phyloP scores from a whole-genome alignment of 2,329 filamentous ascomycete genomes.

The Reticulascus tulasneorum region DNA sequence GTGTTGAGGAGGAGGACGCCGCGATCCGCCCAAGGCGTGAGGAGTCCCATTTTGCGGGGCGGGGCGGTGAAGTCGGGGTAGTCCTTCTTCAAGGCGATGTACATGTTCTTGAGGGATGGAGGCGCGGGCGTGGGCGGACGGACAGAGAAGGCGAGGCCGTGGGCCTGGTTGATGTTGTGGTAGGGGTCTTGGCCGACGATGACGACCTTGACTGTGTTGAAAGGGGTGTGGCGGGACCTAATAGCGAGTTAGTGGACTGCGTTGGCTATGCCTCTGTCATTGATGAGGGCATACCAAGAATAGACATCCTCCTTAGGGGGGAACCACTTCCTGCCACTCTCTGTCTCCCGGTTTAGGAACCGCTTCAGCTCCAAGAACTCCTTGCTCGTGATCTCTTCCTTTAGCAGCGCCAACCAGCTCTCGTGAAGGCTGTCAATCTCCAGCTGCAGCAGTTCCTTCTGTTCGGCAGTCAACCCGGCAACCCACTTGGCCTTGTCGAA shows the following conservation, averaged over 20 bases:
- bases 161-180: conserved; percentile 92
- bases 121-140: conserved; percentile 83
- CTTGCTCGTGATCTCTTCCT: conserved; percentile 74
- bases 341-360: conserved; percentile 77
- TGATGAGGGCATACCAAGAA: conserved; percentile 74
- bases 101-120: conserved; percentile 91
- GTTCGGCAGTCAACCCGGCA: conserved; percentile 72
- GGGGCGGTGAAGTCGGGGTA: conserved; percentile 77
- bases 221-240: conserved; percentile 91
- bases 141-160: conserved; percentile 94
- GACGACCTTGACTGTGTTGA: conserved; percentile 84
- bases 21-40: conserved; percentile 90
- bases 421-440: conserved; percentile 91
- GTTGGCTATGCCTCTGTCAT: too few relatives aligned
- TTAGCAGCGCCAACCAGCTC: conserved; percentile 85
- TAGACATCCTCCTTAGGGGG: conserved; percentile 88
- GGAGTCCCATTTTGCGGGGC: conserved; percentile 71
- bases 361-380: conserved; percentile 86
- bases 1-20: conserved; percentile 94
- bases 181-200: conserved; percentile 97
- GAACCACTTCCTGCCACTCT: conserved; percentile 73
- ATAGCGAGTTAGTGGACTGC: conserved; percentile 9
- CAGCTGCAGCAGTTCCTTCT: conserved; percentile 75
- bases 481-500: conserved; percentile 93
- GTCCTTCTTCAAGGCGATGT: conserved; percentile 80